Percentiles rank a stretch among this genome's conserved stretches.
Conservation (phyloP, 2,329 filamentous ascomycete genomes). For the Pestalotiopsis sp. region DNA sequence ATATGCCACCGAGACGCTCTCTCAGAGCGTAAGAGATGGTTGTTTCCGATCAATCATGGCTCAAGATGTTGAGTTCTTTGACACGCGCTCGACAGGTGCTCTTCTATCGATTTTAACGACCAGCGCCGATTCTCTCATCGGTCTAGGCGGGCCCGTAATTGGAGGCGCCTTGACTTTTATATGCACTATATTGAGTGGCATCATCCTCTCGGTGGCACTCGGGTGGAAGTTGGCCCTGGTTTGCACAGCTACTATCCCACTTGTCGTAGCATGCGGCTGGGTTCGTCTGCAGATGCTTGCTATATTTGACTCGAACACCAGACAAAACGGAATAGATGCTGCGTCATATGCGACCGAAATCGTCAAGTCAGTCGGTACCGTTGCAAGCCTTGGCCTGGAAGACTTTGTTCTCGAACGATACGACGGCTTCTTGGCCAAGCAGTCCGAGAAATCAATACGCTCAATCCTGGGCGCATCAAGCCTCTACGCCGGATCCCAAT, state of each 20-base stretch:
- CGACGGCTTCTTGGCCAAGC: constrained; percentile 2
- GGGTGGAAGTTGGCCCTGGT: constrained; percentile 92
- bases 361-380: constrained; percentile 89
- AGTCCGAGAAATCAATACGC: not conserved
- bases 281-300: constrained; percentile 84
- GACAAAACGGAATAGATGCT: constrained; percentile 76
- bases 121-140: constrained; percentile 62
- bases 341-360: constrained; percentile 90
- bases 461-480: constrained; percentile 76
- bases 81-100: constrained; percentile 58
- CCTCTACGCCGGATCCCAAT: constrained; percentile 84
- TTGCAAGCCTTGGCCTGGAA: constrained; percentile 75
- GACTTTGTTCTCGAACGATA: not conserved
- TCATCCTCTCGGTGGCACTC: constrained; percentile 45
- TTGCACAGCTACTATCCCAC: constrained; percentile 75
- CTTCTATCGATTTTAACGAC: constrained; percentile 50
- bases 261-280: constrained; percentile 79
- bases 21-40: not conserved
- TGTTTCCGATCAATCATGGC: constrained; percentile 52
- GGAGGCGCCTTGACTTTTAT: constrained; percentile 49
- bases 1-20: constrained; percentile 10
- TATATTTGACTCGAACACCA: constrained; percentile 76
- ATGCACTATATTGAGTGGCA: not conserved
- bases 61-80: constrained; percentile 58
- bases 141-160: constrained; percentile 58